Evolutionary conservation across 257 asterid genomes (phyloP).

Genomic region (Solanum medicagineum): DNA sequence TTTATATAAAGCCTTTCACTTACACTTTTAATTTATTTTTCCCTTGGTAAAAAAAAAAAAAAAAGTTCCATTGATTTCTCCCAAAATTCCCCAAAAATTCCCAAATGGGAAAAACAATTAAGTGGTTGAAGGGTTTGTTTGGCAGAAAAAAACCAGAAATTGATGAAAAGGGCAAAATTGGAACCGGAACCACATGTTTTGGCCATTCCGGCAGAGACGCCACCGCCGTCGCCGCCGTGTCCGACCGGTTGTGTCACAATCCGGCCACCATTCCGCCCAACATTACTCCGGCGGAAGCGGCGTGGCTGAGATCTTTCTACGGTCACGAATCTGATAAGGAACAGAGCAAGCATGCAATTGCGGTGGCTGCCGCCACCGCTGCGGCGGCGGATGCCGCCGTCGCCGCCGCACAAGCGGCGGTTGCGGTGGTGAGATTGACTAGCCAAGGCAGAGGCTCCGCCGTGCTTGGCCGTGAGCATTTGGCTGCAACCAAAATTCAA

Average conservation of each 20-base stretch:
- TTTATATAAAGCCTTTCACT: background rate
- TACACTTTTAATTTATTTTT: background rate
- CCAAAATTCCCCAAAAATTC: background rate
- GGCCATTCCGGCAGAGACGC: constrained; percentile 14
- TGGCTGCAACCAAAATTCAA: constrained; percentile 66
- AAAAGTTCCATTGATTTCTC: background rate
- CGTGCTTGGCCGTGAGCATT: constrained; percentile 25
- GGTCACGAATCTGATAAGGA: constrained; percentile 24
- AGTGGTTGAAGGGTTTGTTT: constrained; percentile 48
- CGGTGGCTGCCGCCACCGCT: constrained; percentile 88
- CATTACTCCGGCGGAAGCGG: constrained; percentile 72
- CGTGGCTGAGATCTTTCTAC: constrained; percentile 60
- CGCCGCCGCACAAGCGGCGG: constrained; percentile 82
- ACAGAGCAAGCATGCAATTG: constrained; percentile 81
- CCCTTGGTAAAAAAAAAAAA: background rate
- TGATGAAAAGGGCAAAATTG: background rate
- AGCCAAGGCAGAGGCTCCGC: constrained; percentile 36
- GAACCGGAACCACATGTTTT: background rate
- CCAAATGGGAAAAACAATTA: constrained; percentile 36
- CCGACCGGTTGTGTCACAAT: constrained; percentile 23
- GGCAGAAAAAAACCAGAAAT: constrained; percentile 20
- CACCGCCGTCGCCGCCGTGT: background rate
- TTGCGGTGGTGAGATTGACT: constrained; percentile 60
- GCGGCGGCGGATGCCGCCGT: constrained; percentile 83
- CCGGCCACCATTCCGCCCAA: constrained; percentile 58